These are phyloP conservation scores for Scutellaria galericulata DNA, from an alignment of 257 asterid species.

Conservation along the genomic window DNA sequence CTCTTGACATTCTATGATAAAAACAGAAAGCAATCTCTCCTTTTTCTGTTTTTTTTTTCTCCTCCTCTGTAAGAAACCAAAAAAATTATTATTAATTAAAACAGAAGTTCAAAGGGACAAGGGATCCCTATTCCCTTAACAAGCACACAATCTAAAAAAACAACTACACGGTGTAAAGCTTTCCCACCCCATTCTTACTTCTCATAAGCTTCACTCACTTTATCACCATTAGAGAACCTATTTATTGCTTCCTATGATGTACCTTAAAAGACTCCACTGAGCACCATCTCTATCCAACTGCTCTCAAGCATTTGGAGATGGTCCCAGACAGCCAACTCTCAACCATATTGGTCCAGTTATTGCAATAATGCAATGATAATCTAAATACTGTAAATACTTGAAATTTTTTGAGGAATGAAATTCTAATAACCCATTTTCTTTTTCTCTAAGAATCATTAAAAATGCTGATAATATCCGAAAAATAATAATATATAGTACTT, in stretches of 20 bases:
- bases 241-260: too few species aligned
- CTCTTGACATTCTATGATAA: neutral
- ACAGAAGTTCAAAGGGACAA: too few species aligned
- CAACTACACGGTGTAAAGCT: neutral
- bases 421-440: neutral
- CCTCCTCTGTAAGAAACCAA: too few species aligned
- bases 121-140: too few species aligned
- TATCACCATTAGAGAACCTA: neutral
- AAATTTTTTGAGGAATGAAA: neutral
- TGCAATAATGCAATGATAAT: neutral
- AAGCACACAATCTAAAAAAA: too few species aligned
- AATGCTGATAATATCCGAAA: too few species aligned
- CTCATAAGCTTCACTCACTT: neutral
- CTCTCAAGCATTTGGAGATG: neutral
- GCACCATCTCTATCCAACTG: neutral
- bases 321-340: neutral
- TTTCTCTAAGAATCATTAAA: neutral
- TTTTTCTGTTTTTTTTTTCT: too few species aligned
- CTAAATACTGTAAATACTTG: neutral
- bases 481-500: neutral
- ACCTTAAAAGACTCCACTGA: neutral
- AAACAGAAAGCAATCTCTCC: conserved; percentile 7
- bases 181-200: neutral
- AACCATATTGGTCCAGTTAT: neutral
- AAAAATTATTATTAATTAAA: too few species aligned